phyloP scores from a whole-genome alignment of 192 early-diverging fungal genomes.

The Irineochytrium annulatum region DNA sequence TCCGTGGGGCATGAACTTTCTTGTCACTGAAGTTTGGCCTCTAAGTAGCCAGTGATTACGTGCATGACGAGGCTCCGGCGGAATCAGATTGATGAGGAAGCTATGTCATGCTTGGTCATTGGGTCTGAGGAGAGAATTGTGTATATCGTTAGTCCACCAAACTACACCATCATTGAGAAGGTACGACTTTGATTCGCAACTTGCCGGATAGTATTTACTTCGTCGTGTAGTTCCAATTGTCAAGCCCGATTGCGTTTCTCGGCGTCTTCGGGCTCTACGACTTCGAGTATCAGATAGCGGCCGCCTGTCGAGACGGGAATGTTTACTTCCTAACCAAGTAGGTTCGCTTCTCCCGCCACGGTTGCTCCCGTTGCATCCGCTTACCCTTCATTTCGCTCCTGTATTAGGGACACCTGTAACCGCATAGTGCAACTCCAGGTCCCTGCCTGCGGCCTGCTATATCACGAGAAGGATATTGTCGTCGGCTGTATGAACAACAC shows the following conservation, averaged over 20 bases:
- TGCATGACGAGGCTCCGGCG: slow-evolving; percentile 14
- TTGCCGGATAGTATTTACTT: neutral
- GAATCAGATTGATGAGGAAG: neutral
- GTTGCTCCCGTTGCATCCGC: neutral
- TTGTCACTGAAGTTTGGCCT: slow-evolving; percentile 4
- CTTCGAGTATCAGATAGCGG: neutral
- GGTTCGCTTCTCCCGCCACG: neutral
- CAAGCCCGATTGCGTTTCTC: neutral
- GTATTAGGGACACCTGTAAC: neutral
- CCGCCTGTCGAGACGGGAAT: neutral
- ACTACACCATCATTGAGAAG: slow-evolving; percentile 16
- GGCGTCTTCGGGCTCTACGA: slow-evolving; percentile 11
- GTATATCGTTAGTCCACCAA: slow-evolving; percentile 21
- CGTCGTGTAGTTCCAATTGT: neutral
- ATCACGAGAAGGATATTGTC: neutral
- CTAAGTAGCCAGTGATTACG: slow-evolving; percentile 5
- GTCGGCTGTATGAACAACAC: slow-evolving; percentile 8
- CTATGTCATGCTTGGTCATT: slow-evolving; percentile 8
- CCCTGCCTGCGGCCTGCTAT: slow-evolving; percentile 1
- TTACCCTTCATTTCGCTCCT: neutral
- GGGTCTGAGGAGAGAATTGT: slow-evolving; percentile 13
- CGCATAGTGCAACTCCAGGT: neutral
- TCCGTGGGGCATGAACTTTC: too few species aligned
- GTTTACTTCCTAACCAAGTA: slow-evolving; percentile 4
- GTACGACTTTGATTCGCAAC: neutral